Evolutionary conservation across 805 yeast species (phyloP).

Genomic region (Pichia paraexigua): DNA sequence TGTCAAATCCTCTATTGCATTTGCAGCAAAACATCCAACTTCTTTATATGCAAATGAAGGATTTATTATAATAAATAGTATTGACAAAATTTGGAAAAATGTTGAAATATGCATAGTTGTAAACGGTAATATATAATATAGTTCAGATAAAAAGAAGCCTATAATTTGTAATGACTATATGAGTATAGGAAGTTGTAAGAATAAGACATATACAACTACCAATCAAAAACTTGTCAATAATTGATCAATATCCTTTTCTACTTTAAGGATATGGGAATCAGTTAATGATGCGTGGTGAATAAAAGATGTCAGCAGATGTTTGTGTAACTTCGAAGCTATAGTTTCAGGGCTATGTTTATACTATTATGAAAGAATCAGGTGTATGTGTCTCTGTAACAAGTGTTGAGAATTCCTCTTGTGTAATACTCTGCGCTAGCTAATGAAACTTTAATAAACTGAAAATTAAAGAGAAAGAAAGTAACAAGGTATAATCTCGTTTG

Average conservation of each 20-base stretch:
- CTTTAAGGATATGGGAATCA: not conserved
- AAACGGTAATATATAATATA: too few species aligned
- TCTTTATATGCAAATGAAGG: slow-evolving; percentile 11
- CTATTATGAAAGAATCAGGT: not conserved
- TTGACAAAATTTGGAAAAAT: not conserved
- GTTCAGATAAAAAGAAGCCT: too few species aligned
- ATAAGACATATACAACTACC: not conserved
- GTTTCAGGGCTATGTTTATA: not conserved
- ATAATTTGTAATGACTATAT: not conserved
- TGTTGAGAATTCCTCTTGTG: not conserved
- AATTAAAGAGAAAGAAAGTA: too few species aligned
- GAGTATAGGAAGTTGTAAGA: not conserved
- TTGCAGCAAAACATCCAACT: slow-evolving; percentile 22
- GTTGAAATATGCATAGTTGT: not conserved
- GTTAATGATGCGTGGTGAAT: not conserved
- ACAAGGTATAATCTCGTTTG: not conserved
- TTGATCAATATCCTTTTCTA: not conserved
- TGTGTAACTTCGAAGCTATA: not conserved
- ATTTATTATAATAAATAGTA: not conserved
- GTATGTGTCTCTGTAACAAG: not conserved
- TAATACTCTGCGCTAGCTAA: not conserved
- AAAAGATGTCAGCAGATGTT: not conserved
- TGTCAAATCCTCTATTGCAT: slow-evolving; percentile 27
- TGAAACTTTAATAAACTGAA: not conserved
- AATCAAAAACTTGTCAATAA: too few species aligned